These are phyloP conservation scores for Phytopythium boreale DNA, from an alignment of 352 stramenopile genomes.

Conservation along the genomic window DNA sequence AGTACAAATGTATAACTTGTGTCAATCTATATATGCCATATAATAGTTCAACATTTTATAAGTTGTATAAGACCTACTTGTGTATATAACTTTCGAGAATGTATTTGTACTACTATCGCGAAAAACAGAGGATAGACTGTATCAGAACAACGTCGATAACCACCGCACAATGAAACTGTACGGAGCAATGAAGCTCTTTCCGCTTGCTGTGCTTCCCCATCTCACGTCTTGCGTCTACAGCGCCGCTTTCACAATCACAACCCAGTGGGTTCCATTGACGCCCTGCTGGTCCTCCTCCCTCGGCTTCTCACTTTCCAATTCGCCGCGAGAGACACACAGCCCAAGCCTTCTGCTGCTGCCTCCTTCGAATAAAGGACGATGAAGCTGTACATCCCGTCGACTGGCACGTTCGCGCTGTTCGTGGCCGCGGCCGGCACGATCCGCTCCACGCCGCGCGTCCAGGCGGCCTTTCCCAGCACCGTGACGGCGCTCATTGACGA, in stretches of 20 bases:
- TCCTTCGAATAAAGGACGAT: neutral
- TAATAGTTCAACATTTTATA: too few species aligned
- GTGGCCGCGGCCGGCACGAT: slow-evolving; percentile 3
- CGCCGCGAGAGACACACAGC: neutral
- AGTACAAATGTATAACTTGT: too few species aligned
- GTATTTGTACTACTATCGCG: too few species aligned
- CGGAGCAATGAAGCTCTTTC: too few species aligned
- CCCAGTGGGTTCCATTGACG: neutral
- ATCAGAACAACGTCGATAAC: too few species aligned
- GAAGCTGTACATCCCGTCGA: slow-evolving; percentile 4
- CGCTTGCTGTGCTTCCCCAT: too few species aligned
- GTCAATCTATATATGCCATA: too few species aligned
- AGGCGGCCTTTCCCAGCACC: slow-evolving; percentile 21
- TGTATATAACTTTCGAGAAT: too few species aligned
- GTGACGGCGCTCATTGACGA: slow-evolving; percentile 49
- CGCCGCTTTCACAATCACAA: neutral
- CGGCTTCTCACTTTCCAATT: slow-evolving; percentile 4
- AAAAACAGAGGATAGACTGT: too few species aligned
- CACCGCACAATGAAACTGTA: too few species aligned
- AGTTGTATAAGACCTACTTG: too few species aligned
- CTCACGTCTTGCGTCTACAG: slow-evolving; percentile 6
- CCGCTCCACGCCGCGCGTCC: neutral
- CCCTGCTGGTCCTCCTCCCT: neutral
- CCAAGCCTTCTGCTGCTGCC: neutral
- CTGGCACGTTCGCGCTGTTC: neutral